These are phyloP conservation scores for Pleurotus pulmonarius DNA, from an alignment of 768 basidiomycete genomes.

Conservation along the genomic window DNA sequence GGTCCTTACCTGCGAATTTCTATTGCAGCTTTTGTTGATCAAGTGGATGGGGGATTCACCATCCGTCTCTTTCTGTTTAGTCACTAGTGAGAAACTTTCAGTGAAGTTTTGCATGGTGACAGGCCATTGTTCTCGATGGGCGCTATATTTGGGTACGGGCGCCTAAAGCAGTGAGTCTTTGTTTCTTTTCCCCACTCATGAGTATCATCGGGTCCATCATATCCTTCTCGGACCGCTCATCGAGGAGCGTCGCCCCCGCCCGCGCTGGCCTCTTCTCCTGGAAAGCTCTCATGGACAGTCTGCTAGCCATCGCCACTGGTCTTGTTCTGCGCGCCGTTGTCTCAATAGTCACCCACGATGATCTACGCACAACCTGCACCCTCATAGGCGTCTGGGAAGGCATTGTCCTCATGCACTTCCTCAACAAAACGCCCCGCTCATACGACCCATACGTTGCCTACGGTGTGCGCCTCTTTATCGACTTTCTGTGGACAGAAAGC, in stretches of 20 bases:
- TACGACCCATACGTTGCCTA: constrained; percentile 69
- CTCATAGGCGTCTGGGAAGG: constrained; percentile 81
- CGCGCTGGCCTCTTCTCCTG: constrained; percentile 21
- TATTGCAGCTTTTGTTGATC: no score
- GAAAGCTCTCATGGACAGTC: constrained; percentile 54
- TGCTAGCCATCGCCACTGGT: constrained; percentile 66
- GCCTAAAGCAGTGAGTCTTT: constrained; percentile 1
- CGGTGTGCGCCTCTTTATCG: constrained; percentile 66
- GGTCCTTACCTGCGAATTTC: no score
- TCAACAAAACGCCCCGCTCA: constrained; percentile 61
- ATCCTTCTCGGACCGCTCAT: constrained; percentile 26
- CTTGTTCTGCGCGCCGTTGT: constrained; percentile 63
- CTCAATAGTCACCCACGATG: constrained; percentile 44
- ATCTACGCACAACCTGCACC: constrained; percentile 53
- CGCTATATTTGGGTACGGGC: background rate
- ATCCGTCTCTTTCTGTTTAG: no score
- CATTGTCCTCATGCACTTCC: constrained; percentile 67
- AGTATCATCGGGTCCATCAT: constrained; percentile 7
- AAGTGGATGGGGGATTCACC: no score
- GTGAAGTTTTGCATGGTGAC: no score
- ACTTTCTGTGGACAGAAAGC: constrained; percentile 64
- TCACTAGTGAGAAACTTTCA: no score
- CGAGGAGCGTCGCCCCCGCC: constrained; percentile 28
- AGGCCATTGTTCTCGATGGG: constrained; percentile 4
- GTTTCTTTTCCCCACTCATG: constrained; percentile 5